Evolutionary conservation across 2,329 filamentous ascomycete genomes (phyloP).

Genomic region (Aspergillus sojae): DNA sequence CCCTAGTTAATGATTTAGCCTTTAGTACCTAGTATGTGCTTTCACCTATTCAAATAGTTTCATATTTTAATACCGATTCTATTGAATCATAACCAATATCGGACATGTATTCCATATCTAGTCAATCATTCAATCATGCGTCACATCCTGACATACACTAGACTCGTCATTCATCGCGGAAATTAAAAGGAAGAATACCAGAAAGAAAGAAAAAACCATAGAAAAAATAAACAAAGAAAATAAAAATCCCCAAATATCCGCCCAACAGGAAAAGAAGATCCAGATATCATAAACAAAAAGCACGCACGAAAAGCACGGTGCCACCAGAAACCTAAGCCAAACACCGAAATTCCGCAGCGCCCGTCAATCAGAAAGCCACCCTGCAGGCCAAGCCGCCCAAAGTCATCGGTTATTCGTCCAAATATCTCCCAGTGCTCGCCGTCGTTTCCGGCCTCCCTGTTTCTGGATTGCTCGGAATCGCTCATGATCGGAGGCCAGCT

Average conservation of each 20-base stretch:
- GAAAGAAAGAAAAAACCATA: conserved; percentile 5
- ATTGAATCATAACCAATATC: neutral
- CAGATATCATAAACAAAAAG: neutral
- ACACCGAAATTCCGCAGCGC: conserved; percentile 2
- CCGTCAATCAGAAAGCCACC: conserved; percentile 8
- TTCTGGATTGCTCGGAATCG: conserved; percentile 38
- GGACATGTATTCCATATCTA: neutral
- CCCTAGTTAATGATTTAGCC: neutral
- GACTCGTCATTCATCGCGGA: conserved; percentile 17
- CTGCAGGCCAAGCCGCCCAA: neutral
- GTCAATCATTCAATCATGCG: conserved; percentile 8
- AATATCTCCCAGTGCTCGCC: conserved; percentile 35
- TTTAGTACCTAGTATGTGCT: no score
- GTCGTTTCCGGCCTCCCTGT: conserved; percentile 27
- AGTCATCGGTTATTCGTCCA: conserved; percentile 29
- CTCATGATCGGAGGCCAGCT: conserved; percentile 74
- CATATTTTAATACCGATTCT: neutral
- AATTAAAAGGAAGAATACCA: conserved; percentile 6
- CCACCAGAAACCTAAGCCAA: conserved; percentile 2
- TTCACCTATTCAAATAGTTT: neutral
- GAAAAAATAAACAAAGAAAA: neutral
- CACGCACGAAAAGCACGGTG: neutral
- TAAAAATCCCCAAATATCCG: conserved; percentile 1
- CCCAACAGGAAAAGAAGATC: conserved; percentile 6
- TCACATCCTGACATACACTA: conserved; percentile 16